Percentiles rank a stretch among this genome's conserved stretches.
phyloP scores from a whole-genome alignment of 2,329 filamentous ascomycete species.

The Fusarium tupiense region DNA sequence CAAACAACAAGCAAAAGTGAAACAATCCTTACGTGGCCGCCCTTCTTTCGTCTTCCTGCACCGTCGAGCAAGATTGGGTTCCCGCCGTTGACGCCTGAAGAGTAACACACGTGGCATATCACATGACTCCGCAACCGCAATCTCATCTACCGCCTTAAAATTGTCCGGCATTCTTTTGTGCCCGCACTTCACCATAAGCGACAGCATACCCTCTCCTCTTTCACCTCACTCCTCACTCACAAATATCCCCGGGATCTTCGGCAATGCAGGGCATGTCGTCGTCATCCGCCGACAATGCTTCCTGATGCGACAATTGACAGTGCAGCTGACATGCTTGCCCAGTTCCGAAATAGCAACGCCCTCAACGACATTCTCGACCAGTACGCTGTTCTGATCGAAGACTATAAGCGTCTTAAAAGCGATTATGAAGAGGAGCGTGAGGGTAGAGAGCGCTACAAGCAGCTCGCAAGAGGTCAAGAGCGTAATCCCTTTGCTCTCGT shows the following conservation, averaged over 20 bases:
- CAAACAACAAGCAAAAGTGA: not conserved
- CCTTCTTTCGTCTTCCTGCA: not conserved
- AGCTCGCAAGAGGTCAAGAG: slow-evolving; percentile 58
- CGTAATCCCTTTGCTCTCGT: slow-evolving; percentile 69
- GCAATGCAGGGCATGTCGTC: slow-evolving; percentile 28
- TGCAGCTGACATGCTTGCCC: slow-evolving; percentile 44
- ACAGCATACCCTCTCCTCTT: not conserved
- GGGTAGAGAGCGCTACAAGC: slow-evolving; percentile 64
- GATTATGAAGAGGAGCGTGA: slow-evolving; percentile 67
- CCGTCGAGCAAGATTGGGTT: not conserved
- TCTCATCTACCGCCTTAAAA: slow-evolving; percentile 11
- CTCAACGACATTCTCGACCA: slow-evolving; percentile 46
- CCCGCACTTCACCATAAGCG: slow-evolving; percentile 15
- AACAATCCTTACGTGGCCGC: not conserved
- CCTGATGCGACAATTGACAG: slow-evolving; percentile 32
- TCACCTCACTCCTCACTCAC: no score
- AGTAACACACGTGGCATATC: slow-evolving; percentile 10
- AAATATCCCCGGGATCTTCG: not conserved
- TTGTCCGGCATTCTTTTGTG: not conserved
- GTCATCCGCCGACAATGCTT: slow-evolving; percentile 28
- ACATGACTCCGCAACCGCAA: not conserved
- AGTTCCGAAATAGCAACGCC: slow-evolving; percentile 42
- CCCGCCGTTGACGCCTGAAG: not conserved
- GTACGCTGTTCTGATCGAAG: slow-evolving; percentile 56
- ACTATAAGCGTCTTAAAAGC: slow-evolving; percentile 64